Base-by-base conservation (phyloP, 2,329 filamentous ascomycete genomes). In the Pyricularia sp. region DNA sequence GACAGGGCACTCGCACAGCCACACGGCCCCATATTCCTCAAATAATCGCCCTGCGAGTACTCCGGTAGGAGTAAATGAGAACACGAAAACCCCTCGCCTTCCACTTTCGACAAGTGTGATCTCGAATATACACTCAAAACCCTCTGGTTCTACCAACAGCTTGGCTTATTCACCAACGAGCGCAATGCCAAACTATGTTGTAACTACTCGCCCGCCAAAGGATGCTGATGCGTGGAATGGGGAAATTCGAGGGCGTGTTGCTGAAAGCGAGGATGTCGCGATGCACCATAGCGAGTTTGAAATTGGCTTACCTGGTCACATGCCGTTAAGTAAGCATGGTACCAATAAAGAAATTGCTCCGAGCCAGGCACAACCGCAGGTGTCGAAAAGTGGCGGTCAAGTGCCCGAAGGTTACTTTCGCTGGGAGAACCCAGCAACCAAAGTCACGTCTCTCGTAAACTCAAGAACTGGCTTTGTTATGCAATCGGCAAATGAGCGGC, bases 401-500 rank as follows among this genome's bases (percentile, higher is more conserved):
- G 7, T 22, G 13, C 49, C 49, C 19, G 22, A 64, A 26, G 30
- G 28, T 8, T 72, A 75, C 0, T 71, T 84, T 0, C 66, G 74
- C 19, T 91, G 88, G 88, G 78, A 76, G 1, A 84, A 91, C 69
- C 86, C 87, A 0, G 70, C 75, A 9, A 89, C 84, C 0, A 82
- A 80, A 67, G 75, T 81, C 66, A 76, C 68, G 1, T 79, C 78
- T 60, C 65, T 76, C 1, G 72, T 89, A n/a, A 82, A 87, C 67
- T 70, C 77, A 6, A 78, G 81, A 24, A 88, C 84, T 10, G 86
- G 85, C 65, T 79, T 79, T 49, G 71, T 76, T 24, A 9, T 63
- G 13, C 30, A n/a, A 49, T 49, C 40, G 40, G 40, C 40, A 49
- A 49, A 49, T 49, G 19, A 49, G 40, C 40, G 19, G 19, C 40